phyloP scores from a whole-genome alignment of 2,329 filamentous ascomycete genomes.

The Pseudogymnoascus sp. region DNA sequence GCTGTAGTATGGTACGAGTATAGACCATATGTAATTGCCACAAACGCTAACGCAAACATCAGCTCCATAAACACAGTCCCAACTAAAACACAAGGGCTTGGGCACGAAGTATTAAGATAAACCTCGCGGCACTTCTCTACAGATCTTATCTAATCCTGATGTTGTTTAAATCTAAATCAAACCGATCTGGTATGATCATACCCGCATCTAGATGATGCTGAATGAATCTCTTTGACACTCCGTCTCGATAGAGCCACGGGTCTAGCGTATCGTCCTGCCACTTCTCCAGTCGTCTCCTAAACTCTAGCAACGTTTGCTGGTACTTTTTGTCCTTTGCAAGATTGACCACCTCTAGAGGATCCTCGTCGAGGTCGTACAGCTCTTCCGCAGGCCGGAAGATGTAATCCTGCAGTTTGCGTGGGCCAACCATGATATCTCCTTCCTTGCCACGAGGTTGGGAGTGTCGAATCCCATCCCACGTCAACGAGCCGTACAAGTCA shows the following conservation, averaged over 20 bases:
- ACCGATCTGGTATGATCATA: conserved; percentile 13
- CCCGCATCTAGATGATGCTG: conserved; percentile 15
- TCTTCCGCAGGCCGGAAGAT: conserved; percentile 39
- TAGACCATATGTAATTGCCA: no score
- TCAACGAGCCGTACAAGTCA: conserved; percentile 38
- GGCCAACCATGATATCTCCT: conserved; percentile 31
- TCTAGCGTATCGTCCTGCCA: conserved; percentile 15
- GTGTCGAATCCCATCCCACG: conserved; percentile 40
- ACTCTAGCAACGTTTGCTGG: conserved; percentile 25
- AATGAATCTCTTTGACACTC: conserved; percentile 10
- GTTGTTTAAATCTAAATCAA: conserved; percentile 14
- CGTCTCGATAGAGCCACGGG: conserved; percentile 16
- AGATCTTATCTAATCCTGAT: conserved; percentile 5
- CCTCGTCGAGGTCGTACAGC: conserved; percentile 38
- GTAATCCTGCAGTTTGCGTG: conserved; percentile 35
- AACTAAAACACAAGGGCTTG: not conserved
- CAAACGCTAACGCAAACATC: not conserved
- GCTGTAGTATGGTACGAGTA: no score
- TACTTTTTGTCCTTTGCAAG: conserved; percentile 32
- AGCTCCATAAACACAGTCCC: not conserved
- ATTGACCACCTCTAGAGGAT: conserved; percentile 40
- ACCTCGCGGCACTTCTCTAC: not conserved
- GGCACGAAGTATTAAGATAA: not conserved
- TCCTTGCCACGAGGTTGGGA: conserved; percentile 13
- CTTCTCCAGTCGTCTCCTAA: conserved; percentile 20